A percentile compares a stretch with the other conserved stretches of the same genome.
These are phyloP conservation scores for Turnera subulata DNA, from an alignment of 345 rosid genomes.

Conservation along the genomic window DNA sequence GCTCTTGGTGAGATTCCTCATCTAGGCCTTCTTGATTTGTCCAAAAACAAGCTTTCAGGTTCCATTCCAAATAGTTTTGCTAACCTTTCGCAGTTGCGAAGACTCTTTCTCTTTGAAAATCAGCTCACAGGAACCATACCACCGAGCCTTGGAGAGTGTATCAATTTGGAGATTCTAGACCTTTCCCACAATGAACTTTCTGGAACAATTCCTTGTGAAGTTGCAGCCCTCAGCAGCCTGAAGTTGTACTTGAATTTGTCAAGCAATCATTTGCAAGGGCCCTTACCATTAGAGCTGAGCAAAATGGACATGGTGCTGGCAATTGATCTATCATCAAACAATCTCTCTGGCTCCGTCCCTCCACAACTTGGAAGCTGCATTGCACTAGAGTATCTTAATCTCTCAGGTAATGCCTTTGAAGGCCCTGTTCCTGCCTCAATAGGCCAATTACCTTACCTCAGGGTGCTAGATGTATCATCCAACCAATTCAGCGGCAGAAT, in stretches of 20 bases:
- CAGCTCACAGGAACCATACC: constrained; percentile 73
- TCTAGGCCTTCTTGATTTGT: constrained; percentile 81
- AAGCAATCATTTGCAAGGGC: constrained; percentile 60
- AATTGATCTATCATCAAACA: constrained; percentile 75
- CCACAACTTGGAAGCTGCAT: constrained; percentile 80
- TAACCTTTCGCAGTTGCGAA: constrained; percentile 68
- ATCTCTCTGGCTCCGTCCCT: constrained; percentile 62
- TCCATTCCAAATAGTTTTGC: constrained; percentile 73
- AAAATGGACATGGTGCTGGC: constrained; percentile 97
- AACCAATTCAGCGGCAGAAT: constrained; percentile 61
- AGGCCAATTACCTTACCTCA: constrained; percentile 71
- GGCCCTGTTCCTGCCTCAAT: constrained; percentile 63
- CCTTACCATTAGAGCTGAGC: constrained; percentile 69
- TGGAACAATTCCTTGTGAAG: constrained; percentile 59
- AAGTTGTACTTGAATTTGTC: constrained; percentile 87
- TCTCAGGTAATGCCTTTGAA: constrained; percentile 51
- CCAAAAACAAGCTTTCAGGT: constrained; percentile 77
- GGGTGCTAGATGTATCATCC: constrained; percentile 56
- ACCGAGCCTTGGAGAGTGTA: constrained; percentile 58
- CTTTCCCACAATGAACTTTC: constrained; percentile 68
- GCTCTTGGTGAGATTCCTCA: constrained; percentile 66
- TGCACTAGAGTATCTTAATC: constrained; percentile 80
- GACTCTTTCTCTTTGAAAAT: constrained; percentile 55
- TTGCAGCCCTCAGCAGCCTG: constrained; percentile 67
- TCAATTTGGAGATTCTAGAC: constrained; percentile 80